Evolutionary conservation across 1,139 yeast genomes (phyloP).

Genomic region (Geotrichum histeridarum): DNA sequence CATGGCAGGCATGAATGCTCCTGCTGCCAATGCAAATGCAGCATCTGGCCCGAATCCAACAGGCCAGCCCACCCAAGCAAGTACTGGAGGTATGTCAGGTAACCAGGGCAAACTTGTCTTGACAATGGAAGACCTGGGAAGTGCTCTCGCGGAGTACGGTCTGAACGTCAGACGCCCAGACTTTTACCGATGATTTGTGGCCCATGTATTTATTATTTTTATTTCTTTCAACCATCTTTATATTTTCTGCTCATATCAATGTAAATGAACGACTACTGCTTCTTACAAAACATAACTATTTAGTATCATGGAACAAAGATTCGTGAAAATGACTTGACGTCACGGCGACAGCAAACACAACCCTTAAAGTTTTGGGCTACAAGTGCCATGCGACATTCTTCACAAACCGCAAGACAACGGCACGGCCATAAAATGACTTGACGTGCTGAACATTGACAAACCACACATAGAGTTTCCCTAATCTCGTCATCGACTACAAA

Average conservation of each 20-base stretch:
- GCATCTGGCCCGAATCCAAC: conserved; percentile 24
- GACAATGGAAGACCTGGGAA: conserved; percentile 83
- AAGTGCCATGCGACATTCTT: conserved; percentile 70
- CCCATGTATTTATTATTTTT: background rate
- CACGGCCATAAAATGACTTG: conserved; percentile 91
- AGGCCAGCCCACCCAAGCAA: conserved; percentile 34
- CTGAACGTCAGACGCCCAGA: conserved; percentile 87
- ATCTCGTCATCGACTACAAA: conserved; percentile 12
- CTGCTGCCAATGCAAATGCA: conserved; percentile 32
- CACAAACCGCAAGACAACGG: conserved; percentile 82
- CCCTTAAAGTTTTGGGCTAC: conserved; percentile 69
- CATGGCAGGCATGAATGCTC: conserved; percentile 57
- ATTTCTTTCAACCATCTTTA: background rate
- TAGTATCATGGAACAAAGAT: conserved; percentile 40
- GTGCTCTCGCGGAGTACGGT: conserved; percentile 89
- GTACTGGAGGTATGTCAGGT: conserved; percentile 39
- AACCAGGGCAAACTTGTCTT: conserved; percentile 72
- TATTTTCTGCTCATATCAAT: background rate
- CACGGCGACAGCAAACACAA: conserved; percentile 80
- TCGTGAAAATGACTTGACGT: conserved; percentile 48
- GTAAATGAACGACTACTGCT: background rate
- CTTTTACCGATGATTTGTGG: conserved; percentile 58
- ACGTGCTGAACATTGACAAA: conserved; percentile 71
- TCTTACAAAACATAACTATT: background rate
- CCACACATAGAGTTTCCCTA: conserved; percentile 51